Base-by-base conservation (phyloP, 179 eudicot genomes). In the Camellia oleifera region DNA sequence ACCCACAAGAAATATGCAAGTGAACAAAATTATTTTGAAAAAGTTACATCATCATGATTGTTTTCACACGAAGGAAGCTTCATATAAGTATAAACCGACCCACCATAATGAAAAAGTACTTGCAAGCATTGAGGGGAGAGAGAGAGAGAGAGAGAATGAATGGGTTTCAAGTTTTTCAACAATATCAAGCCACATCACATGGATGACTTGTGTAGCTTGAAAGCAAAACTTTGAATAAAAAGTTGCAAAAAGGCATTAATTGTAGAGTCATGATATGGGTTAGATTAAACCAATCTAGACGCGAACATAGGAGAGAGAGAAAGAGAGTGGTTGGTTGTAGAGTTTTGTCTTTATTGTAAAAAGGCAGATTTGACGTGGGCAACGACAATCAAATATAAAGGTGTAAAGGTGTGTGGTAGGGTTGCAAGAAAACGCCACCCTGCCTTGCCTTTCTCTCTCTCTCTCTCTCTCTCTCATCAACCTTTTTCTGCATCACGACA, bases 341-440 rank as follows among this genome's bases (percentile, higher is more conserved):
- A 7, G 45, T 12, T 68, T 78, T 78, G 80, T 78, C 80, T 40
- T 78, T 0, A 78, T 78, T 78, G 18, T 18, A 40, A 78, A 78
- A 78, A 78, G 80, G 80, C 14, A 0, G 74, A 78, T 52, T 78
- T 78, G 80, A 78, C 65, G 74, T 53, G 62, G 65, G 54, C 15
- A 68, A 52, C 65, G 44, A 68, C 80, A 26, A 65, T 13, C 65
- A 9, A 53, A 11, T 26, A 52, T 78, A 78, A 78, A 78, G 74
- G 52, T 4, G 0, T 17, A 9, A 11, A 12, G 62, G 10, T n/a
- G 14, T 74, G 11, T 54, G 76, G 68, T 69, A 7, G 72, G 72
- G 72, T 40, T n/a, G 44, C 52, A 42, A 14, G 78, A 75, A 58
- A 60, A 44, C 15, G 45, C 48, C 23, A 56, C 77, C 44, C 60